Base-by-base conservation (phyloP, 306 rosid genomes). In the Quercus ilex region DNA sequence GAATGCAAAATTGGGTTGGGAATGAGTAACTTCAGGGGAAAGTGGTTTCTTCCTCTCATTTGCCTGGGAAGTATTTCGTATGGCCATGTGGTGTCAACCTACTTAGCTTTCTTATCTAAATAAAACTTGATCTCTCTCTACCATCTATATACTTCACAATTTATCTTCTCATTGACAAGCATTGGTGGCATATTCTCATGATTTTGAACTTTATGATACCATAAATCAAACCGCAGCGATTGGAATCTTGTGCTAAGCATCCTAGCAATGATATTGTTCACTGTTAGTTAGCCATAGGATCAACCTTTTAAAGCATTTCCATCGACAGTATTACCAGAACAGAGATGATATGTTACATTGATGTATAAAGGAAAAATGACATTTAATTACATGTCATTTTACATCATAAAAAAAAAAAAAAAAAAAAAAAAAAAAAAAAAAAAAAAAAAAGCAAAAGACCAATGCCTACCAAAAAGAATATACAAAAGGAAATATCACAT, bases 401-500 rank as follows among this genome's bases (percentile, higher is more conserved):
- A 18, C 43, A 64, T 71, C 26, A 65, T 55, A 0, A 23, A 23
- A 23, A 0, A 23, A 23, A 23, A 0, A 23, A 23, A 23, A 0
- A 23, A 23, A 23, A 0, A 23, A 23, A 23, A n/a, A n/a, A n/a
- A 25, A 25, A 25, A 25, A 25, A 25, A 25, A 1, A 25, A 25
- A 25, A 25, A 25, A 14, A 19, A 62, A 26, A 17, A 49, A 26
- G 78, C 12, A 49, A 65, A 55, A 28, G 8, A 11, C 51, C 28
- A 2, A 18, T 56, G 38, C 57, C 49, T 10, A 65, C 28, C 25
- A 63, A 28, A 58, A 62, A 55, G 49, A 31, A 76, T 60, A 75
- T 60, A 79, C 80, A 79, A 69, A 52, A 15, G 64, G 62, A 60
- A 28, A 59, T 63, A 64, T 64, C 43, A 13, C 46, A 35, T 67